A percentile compares a stretch with the other conserved stretches of the same genome.
Conservation (phyloP, 768 basidiomycete species). For the Serpula lacrymans region DNA sequence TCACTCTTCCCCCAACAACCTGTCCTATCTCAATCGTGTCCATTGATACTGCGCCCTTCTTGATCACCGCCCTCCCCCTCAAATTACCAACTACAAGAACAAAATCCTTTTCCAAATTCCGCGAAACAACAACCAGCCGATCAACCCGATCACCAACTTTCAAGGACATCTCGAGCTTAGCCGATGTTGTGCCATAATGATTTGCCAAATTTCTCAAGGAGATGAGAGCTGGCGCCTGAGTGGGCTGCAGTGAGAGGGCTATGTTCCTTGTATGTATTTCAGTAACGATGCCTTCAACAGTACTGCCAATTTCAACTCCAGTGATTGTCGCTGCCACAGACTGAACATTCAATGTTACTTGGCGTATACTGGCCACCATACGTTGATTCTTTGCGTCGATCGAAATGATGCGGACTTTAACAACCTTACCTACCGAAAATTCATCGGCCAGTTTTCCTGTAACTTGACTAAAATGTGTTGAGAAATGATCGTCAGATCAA, state of each 20-base stretch:
- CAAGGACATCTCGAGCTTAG: constrained; percentile 61
- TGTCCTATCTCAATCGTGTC: constrained; percentile 71
- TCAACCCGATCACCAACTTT: constrained; percentile 68
- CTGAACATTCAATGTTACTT: constrained; percentile 56
- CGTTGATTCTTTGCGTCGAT: constrained; percentile 55
- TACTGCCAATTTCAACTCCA: constrained; percentile 72
- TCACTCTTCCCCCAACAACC: constrained; percentile 76
- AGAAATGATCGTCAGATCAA: not conserved
- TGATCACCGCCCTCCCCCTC: constrained; percentile 47
- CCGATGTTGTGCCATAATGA: constrained; percentile 59
- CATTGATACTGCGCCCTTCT: constrained; percentile 54
- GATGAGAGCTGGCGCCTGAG: constrained; percentile 72
- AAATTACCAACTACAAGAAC: constrained; percentile 80
- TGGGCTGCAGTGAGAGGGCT: constrained; percentile 68
- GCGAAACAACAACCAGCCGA: constrained; percentile 84
- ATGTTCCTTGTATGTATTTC: constrained; percentile 87
- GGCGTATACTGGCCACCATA: constrained; percentile 84
- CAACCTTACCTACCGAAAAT: constrained; percentile 78
- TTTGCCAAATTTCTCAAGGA: constrained; percentile 87
- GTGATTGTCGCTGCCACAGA: constrained; percentile 58
- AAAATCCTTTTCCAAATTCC: constrained; percentile 80
- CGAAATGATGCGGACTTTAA: constrained; percentile 76
- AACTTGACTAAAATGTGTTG: constrained; percentile 53
- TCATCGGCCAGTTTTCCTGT: constrained; percentile 52
- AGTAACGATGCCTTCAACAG: constrained; percentile 63